Conservation (phyloP, 2,329 filamentous ascomycete species). For the Biscogniauxia mediterranea region DNA sequence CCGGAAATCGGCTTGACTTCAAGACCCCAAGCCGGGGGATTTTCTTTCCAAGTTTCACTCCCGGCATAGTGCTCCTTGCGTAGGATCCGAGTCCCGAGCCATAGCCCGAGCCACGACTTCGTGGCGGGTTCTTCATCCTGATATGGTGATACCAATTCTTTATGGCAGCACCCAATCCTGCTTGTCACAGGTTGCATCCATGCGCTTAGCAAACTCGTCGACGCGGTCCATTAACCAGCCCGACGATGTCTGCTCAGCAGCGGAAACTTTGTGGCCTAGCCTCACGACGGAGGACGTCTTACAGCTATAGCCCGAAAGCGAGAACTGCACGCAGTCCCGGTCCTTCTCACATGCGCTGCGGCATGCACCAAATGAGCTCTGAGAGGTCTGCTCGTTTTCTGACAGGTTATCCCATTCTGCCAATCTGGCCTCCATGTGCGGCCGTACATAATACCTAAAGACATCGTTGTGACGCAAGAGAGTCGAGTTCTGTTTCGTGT, state of each 20-base stretch:
- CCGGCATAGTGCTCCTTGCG: background rate
- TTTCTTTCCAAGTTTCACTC: background rate
- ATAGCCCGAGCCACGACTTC: background rate
- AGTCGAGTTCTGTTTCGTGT: constrained; percentile 21
- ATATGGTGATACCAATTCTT: background rate
- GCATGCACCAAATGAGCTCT: constrained; percentile 26
- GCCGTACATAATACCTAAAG: constrained; percentile 28
- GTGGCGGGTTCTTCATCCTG: background rate
- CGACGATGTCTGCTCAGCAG: constrained; percentile 22
- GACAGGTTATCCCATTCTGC: constrained; percentile 34
- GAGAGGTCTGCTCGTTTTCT: constrained; percentile 19
- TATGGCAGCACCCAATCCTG: constrained; percentile 27
- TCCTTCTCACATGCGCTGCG: constrained; percentile 25
- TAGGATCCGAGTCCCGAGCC: background rate
- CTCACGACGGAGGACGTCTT: constrained; percentile 26
- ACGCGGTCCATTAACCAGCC: constrained; percentile 34
- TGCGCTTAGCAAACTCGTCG: constrained; percentile 24
- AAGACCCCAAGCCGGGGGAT: background rate
- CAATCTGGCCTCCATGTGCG: constrained; percentile 21
- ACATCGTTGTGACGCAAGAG: constrained; percentile 31
- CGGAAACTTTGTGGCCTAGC: constrained; percentile 23
- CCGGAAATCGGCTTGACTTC: background rate
- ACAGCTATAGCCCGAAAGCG: constrained; percentile 27
- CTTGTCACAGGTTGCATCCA: constrained; percentile 24
- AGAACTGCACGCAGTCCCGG: constrained; percentile 32